Evolutionary conservation across 2,329 filamentous ascomycete species (phyloP), one percentile per base, ranked within the genome.

Genomic region (Epichloe sp.): DNA sequence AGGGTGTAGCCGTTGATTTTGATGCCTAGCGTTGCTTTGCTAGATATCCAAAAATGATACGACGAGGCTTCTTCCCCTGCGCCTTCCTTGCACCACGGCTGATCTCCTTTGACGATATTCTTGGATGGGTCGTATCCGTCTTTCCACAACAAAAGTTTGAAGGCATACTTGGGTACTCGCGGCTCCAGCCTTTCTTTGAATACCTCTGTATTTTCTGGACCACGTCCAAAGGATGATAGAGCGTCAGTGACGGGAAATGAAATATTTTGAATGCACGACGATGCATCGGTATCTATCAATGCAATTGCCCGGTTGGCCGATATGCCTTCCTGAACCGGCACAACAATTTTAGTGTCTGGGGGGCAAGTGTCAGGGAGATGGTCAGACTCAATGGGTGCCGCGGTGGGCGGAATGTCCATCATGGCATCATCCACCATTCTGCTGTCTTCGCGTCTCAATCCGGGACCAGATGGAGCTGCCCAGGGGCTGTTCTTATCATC

Each of bases 161-260:
- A 80, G 0, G 87, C 88, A 55, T 83, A 83, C 62, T 91, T 91
- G 1, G 90, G 88, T 37, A 97, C 80, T 15, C 82, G 83, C 2
- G 73, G 76, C 57, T 96, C 88, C 23, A 71, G 68, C 34, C 66
- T 69, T 46, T 82, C 71, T 1, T 76, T 67, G 59, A 89, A 87
- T 2, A 82, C 71, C 34, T 82, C 68, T 0, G 85, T 91, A 59
- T 88, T 90, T 19, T 76, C 72, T 1, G 68, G 71, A 0, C 79
- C 78, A 26, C 91, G 81, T 34, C 91, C 91, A 82, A 88, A 97
- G 0, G 83, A 85, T 0, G 83, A 80, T 57, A 87, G 68, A 3
- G 81, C 79, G 41, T 80, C 76, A 11, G 80, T 79, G 14, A 96
- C 71, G 36, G 76, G 75, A 35, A 94, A 72, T 0, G 76, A 78